Base-by-base conservation (phyloP, 352 stramenopile genomes). In the Detonula confervacea region DNA sequence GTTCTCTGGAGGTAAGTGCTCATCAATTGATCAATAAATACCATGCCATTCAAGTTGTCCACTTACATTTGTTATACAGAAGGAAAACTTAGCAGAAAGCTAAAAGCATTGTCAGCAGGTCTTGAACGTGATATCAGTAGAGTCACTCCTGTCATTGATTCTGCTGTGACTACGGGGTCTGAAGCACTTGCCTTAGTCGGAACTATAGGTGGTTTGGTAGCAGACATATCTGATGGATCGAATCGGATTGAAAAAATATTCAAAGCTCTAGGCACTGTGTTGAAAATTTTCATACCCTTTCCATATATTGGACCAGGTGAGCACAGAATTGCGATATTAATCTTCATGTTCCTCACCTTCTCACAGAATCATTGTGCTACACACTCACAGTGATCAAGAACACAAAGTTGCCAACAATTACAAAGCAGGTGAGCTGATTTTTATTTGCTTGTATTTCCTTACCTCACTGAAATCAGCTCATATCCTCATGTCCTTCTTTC, bases 301-400 rank as follows among this genome's bases (percentile, higher is more conserved):
- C 60, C 60, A 59, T 59, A 69, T 33, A 39, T 69, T 47, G 60
- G 60, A n/a, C n/a, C n/a, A n/a, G n/a, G n/a, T n/a, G n/a, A n/a
- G n/a, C n/a, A n/a, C n/a, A n/a, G n/a, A n/a, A n/a, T n/a, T n/a
- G n/a, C n/a, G n/a, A n/a, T n/a, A n/a, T n/a, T n/a, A n/a, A n/a
- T n/a, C n/a, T n/a, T n/a, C n/a, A n/a, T n/a, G n/a, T n/a, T n/a
- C n/a, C n/a, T n/a, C n/a, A n/a, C n/a, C n/a, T n/a, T n/a, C n/a
- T n/a, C n/a, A n/a, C n/a, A n/a, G n/a, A n/a, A n/a, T n/a, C n/a
- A n/a, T n/a, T n/a, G n/a, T n/a, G n/a, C n/a, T n/a, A n/a, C n/a
- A n/a, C n/a, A n/a, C n/a, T n/a, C 6, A 18, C 29, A 44, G 60
- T 49, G 11, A 16, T 69, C 39, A 69, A 69, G 33, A 35, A 24